Base-by-base conservation (phyloP, 805 yeast genomes). In the Millerozyma miso region DNA sequence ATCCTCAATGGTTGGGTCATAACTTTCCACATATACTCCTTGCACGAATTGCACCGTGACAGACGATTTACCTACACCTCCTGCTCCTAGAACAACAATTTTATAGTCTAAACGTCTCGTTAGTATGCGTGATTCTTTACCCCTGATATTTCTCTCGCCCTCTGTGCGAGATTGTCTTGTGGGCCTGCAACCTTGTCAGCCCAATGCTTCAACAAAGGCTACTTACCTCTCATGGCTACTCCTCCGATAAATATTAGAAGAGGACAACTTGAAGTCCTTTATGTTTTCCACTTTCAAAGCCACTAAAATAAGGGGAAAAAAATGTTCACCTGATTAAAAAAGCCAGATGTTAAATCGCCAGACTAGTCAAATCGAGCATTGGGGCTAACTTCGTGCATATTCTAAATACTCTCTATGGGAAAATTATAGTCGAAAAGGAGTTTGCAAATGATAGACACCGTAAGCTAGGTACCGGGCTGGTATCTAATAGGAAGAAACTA, bases 1-100 rank as follows among this genome's bases (percentile, higher is more conserved):
- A 58, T 91, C 98, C 60, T 91, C 99, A 50, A 91, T 93, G 6
- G 99, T 93, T 6, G 99, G 98, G 58, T 91, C 98, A 65, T 91
- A 91, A 31, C 88, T 77, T 56, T 91, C 97, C 42, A 88, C 80
- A 61, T 88, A 90, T 2, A 85, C 85, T 8, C 93, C 93, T 60
- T 88, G 95, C 3, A 88, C 95, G 58, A 85, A 90, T 59, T 88
- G 96, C 4, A 88, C 96, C 1, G 97, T 89, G 33, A 91, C 71
- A 33, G 95, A 89, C 18, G 97, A 88, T 57, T 91, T 91, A 54
- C 99, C 99, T 6, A 88, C 97, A 65, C 97, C 97, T 54, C 97
- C 97, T 12, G 97, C 95, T 47, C 99, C 99, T 45, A 91, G 71
- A 15, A 91, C 93, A 14, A 88, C 97, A 36, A 93, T 71, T 59